These are phyloP conservation scores for Suhomyces taliae DNA, from an alignment of 1,139 yeast genomes.

Conservation along the genomic window DNA sequence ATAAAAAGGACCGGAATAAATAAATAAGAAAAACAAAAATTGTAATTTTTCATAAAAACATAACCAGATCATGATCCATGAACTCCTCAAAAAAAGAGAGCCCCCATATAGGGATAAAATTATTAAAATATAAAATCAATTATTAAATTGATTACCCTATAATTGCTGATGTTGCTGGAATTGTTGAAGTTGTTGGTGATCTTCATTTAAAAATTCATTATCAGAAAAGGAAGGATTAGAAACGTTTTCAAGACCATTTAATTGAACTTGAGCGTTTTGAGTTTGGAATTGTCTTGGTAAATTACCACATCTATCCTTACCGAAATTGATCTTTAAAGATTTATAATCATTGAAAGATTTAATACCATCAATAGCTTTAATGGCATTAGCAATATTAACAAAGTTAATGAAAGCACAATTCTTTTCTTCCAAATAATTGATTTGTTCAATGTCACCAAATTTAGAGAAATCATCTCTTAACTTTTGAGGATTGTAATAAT, in stretches of 20 bases:
- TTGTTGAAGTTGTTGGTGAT: conserved; percentile 14
- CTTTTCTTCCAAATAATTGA: conserved; percentile 75
- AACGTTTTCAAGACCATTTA: conserved; percentile 21
- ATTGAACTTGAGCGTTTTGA: conserved; percentile 16
- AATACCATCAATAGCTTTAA: conserved; percentile 71
- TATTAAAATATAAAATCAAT: background rate
- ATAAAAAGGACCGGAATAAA: conserved; percentile 9
- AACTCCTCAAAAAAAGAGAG: background rate
- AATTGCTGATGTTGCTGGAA: conserved; percentile 7
- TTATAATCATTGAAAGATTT: conserved; percentile 42
- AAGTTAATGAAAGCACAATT: conserved; percentile 83
- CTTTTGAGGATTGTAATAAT: conserved; percentile 54
- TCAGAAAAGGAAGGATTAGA: conserved; percentile 30
- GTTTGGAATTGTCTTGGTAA: conserved; percentile 56
- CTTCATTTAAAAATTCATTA: conserved; percentile 27
- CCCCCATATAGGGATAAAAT: background rate
- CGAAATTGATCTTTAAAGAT: conserved; percentile 62
- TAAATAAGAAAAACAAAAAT: conserved; percentile 5
- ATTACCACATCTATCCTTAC: conserved; percentile 92
- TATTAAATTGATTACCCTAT: background rate
- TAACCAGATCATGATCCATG: conserved; percentile 5
- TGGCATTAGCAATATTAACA: conserved; percentile 77
- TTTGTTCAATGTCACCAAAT: conserved; percentile 80
- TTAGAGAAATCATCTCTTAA: conserved; percentile 64
- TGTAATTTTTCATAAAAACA: conserved; percentile 7